Conservation (phyloP, 805 yeast genomes). For the Candida sakaeoensis region DNA sequence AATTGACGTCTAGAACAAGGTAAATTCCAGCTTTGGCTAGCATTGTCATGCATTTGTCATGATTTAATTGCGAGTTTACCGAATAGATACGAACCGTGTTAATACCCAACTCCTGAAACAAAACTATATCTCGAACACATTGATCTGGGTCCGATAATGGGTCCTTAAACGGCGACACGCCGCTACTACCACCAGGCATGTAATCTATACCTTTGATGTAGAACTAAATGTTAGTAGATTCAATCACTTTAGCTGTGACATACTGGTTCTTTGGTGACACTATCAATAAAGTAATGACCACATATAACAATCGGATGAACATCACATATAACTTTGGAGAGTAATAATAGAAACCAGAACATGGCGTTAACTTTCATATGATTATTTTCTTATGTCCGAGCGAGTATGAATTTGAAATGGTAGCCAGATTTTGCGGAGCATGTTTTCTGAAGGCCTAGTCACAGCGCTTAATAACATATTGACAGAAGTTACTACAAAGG, state of each 20-base stretch:
- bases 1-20: constrained; percentile 84
- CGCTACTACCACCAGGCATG: constrained; percentile 94
- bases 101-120: constrained; percentile 81
- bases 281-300: constrained; percentile 73
- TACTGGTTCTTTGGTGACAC: constrained; percentile 71
- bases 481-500: constrained; percentile 10
- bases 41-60: constrained; percentile 87
- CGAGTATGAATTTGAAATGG: too few relatives aligned
- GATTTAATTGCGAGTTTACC: constrained; percentile 75
- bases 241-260: constrained; percentile 12
- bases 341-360: background rate
- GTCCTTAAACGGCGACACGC: constrained; percentile 52
- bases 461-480: constrained; percentile 5
- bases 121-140: constrained; percentile 78
- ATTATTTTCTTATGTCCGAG: too few relatives aligned
- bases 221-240: constrained; percentile 42
- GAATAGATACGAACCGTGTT: constrained; percentile 89
- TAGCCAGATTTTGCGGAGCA: too few relatives aligned
- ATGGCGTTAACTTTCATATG: too few relatives aligned
- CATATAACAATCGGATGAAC: constrained; percentile 66
- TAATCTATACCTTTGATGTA: constrained; percentile 86
- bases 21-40: constrained; percentile 92
- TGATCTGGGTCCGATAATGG: constrained; percentile 69
- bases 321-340: constrained; percentile 10
- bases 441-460: constrained; percentile 5